Evolutionary conservation across 1,284 basidiomycete species (phyloP).

Genomic region (Cutaneotrichosporon sp.): DNA sequence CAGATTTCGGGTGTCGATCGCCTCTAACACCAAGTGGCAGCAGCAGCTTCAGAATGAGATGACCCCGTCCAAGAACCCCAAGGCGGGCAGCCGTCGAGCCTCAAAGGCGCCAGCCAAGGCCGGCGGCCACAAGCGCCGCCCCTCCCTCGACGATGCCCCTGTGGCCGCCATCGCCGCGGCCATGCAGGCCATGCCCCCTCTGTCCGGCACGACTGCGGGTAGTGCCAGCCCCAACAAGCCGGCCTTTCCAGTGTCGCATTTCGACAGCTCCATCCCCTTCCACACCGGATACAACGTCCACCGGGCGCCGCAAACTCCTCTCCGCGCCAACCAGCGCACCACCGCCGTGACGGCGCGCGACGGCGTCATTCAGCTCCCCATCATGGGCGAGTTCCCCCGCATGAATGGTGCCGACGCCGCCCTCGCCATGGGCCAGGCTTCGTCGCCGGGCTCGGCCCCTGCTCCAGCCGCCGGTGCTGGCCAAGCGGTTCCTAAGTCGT

Average conservation of each 20-base stretch:
- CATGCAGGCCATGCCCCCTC: constrained; percentile 3
- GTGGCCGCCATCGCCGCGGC: constrained; percentile 15
- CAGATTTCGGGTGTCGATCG: background rate
- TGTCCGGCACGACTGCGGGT: constrained; percentile 2
- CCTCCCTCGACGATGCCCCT: constrained; percentile 33
- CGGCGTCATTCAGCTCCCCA: constrained; percentile 18
- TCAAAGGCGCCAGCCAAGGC: constrained; percentile 19
- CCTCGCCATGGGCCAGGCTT: no score
- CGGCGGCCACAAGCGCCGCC: constrained; percentile 26
- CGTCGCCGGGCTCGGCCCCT: no score
- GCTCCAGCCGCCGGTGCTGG: background rate
- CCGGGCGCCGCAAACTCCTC: constrained; percentile 48
- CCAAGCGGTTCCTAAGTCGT: no score
- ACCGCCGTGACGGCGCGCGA: background rate
- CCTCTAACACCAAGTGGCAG: constrained; percentile 37
- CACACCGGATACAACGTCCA: constrained; percentile 46
- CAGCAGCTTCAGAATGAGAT: constrained; percentile 34
- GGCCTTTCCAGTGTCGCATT: constrained; percentile 28
- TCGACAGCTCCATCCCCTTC: constrained; percentile 36
- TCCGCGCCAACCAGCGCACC: constrained; percentile 24
- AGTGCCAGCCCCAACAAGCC: constrained; percentile 6
- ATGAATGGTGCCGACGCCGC: constrained; percentile 20
- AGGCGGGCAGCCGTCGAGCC: constrained; percentile 20
- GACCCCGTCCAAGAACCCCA: constrained; percentile 19
- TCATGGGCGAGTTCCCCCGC: constrained; percentile 45